A percentile compares a stretch with the other conserved stretches of the same genome.
Evolutionary conservation across 352 stramenopile species (phyloP).

Genomic region (Halophytophthora batemanensis): DNA sequence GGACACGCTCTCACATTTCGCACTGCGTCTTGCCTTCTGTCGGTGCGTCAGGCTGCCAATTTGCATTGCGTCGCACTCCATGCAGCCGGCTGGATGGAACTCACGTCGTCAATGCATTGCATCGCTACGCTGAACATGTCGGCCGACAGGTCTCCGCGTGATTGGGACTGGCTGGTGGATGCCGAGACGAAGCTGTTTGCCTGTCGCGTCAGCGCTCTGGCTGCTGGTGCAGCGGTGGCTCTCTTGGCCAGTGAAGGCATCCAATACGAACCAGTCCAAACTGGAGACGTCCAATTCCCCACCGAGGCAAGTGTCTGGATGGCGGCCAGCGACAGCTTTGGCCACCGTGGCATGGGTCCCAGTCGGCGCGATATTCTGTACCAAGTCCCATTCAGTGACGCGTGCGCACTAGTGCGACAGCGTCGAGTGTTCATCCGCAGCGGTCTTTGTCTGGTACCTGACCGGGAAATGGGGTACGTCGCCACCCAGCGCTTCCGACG

Average conservation of each 20-base stretch:
- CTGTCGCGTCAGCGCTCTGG: conserved; percentile 21
- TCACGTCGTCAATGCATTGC: background rate
- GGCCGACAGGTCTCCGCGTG: conserved; percentile 30
- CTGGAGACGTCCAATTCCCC: conserved; percentile 5
- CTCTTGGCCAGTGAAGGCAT: conserved; percentile 37
- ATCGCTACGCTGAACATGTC: conserved; percentile 7
- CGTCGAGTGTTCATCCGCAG: conserved; percentile 41
- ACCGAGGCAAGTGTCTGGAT: background rate
- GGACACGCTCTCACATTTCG: conserved; percentile 47
- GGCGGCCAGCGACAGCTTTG: background rate
- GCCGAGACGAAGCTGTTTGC: conserved; percentile 45
- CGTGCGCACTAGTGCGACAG: conserved; percentile 29
- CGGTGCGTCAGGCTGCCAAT: conserved; percentile 31
- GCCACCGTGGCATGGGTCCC: conserved; percentile 2
- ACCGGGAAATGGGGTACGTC: conserved; percentile 31
- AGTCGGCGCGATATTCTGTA: conserved; percentile 23
- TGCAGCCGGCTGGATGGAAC: too few relatives aligned
- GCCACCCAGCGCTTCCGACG: conserved; percentile 38
- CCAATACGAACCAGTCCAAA: conserved; percentile 23
- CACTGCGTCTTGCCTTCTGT: conserved; percentile 50
- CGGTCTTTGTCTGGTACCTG: conserved; percentile 47
- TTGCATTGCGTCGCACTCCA: too few relatives aligned
- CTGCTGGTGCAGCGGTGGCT: conserved; percentile 17
- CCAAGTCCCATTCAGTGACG: conserved; percentile 51
- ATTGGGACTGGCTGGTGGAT: conserved; percentile 54